phyloP scores from a whole-genome alignment of 345 rosid species.

The Melaleuca quinquenervia region DNA sequence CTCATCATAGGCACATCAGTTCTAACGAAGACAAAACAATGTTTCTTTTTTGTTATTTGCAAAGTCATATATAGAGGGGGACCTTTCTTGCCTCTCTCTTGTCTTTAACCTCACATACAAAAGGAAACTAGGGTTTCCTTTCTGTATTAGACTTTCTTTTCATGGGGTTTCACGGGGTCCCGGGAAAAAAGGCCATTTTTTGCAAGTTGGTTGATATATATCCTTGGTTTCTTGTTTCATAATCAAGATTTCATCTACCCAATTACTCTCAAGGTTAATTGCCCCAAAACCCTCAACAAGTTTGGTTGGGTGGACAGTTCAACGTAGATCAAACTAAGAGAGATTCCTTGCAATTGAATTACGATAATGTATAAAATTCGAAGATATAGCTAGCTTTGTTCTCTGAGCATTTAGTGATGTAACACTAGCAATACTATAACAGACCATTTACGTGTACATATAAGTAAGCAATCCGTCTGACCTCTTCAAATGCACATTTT shows the following conservation, averaged over 20 bases:
- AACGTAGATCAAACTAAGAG: neutral
- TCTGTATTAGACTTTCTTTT: neutral
- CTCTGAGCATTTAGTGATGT: neutral
- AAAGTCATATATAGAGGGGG: neutral
- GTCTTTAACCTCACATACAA: neutral
- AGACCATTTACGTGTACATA: neutral
- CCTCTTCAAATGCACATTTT: neutral
- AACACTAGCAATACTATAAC: neutral
- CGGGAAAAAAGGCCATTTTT: neutral
- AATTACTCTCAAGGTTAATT: neutral
- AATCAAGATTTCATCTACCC: neutral
- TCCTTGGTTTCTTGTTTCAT: neutral
- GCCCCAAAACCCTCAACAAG: neutral
- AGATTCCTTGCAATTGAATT: neutral
- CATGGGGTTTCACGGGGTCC: neutral
- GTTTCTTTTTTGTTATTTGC: neutral
- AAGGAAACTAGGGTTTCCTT: slow-evolving; percentile 7
- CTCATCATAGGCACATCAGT: neutral
- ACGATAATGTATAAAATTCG: neutral
- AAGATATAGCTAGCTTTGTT: neutral
- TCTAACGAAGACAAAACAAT: slow-evolving; percentile 15
- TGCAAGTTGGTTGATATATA: neutral
- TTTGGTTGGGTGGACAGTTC: neutral
- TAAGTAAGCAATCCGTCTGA: neutral
- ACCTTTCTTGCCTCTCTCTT: slow-evolving; percentile 1